Base-by-base conservation (phyloP, 2,329 filamentous ascomycete genomes). In the Apiospora hydei region DNA sequence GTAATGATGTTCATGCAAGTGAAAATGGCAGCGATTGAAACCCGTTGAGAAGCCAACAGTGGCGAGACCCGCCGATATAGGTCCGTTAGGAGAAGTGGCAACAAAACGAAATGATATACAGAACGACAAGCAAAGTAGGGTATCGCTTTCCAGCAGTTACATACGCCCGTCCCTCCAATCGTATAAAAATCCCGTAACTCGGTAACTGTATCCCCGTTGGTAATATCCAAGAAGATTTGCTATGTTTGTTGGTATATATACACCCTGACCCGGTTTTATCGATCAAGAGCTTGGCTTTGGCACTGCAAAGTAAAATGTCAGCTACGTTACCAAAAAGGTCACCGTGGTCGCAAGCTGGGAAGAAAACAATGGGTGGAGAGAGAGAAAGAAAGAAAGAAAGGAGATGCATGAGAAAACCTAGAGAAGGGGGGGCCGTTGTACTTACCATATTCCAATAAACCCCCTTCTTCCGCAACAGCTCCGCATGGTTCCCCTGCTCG, bases 361-460 rank as follows among this genome's bases (percentile, higher is more conserved):
- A 18, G 18, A 11, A 11, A 1, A 3, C 24, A 16, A 16, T 34
- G 21, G 3, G n/a, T 30, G 18, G 13, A 44, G n/a, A 61, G n/a
- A n/a, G n/a, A n/a, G n/a, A n/a, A n/a, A n/a, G n/a, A n/a, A n/a
- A n/a, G n/a, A n/a, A n/a, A n/a, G n/a, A n/a, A n/a, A n/a, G n/a
- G n/a, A n/a, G 70, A 41, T 14, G 16, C 3, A 46, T 66, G 47
- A 71, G 75, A 72, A 53, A 26, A 14, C 43, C 21, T 26, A 21
- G 46, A 21, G 46, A 44, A 43, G 47, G 34, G 57, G 47, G 34
- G 57, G 49, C n/a, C 0, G 26, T 34, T 64, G 34, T 14, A 69
- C 51, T 79, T 75, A 88, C 87, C 88, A 90, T 89, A 71, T 87
- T 83, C 85, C 86, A 89, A 73, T 90, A 90, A 7, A 88, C 83